phyloP scores from a whole-genome alignment of 805 yeast genomes.

The Lachancea dasiensis region DNA sequence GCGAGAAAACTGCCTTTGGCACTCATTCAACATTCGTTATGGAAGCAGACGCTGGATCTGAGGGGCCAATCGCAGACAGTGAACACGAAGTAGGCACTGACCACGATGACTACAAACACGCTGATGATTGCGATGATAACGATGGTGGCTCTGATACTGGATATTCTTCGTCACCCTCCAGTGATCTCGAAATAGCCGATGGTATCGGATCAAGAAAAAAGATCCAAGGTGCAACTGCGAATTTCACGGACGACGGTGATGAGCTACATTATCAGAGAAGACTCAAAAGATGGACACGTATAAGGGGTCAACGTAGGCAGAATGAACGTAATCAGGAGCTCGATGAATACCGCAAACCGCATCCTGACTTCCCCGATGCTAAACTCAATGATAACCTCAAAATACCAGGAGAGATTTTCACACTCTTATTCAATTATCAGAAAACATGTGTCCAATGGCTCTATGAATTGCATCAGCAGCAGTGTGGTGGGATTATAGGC shows the following conservation, averaged over 20 bases:
- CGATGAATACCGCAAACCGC: slow-evolving; percentile 69
- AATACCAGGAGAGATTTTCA: slow-evolving; percentile 87
- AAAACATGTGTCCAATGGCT: slow-evolving; percentile 97
- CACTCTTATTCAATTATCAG: slow-evolving; percentile 85
- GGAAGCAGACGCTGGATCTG: slow-evolving; percentile 12
- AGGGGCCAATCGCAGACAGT: no score
- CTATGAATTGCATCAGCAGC: slow-evolving; percentile 86
- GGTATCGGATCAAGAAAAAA: background rate
- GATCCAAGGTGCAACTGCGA: background rate
- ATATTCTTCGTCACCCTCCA: no score
- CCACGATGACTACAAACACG: slow-evolving; percentile 17
- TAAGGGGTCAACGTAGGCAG: slow-evolving; percentile 41
- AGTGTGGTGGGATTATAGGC: slow-evolving; percentile 91
- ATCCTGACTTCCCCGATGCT: slow-evolving; percentile 74
- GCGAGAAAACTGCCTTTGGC: slow-evolving; percentile 92
- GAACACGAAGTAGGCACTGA: slow-evolving; percentile 3
- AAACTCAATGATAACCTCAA: slow-evolving; percentile 59
- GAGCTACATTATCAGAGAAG: slow-evolving; percentile 57
- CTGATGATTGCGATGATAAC: slow-evolving; percentile 8
- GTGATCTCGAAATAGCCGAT: background rate
- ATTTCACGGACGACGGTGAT: slow-evolving; percentile 69
- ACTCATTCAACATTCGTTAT: slow-evolving; percentile 48
- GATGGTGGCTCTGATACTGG: no score
- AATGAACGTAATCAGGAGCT: slow-evolving; percentile 16
- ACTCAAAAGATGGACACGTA: slow-evolving; percentile 50